Conservation (phyloP, 1,139 yeast genomes). For the Saccharomyces pastorianus region DNA sequence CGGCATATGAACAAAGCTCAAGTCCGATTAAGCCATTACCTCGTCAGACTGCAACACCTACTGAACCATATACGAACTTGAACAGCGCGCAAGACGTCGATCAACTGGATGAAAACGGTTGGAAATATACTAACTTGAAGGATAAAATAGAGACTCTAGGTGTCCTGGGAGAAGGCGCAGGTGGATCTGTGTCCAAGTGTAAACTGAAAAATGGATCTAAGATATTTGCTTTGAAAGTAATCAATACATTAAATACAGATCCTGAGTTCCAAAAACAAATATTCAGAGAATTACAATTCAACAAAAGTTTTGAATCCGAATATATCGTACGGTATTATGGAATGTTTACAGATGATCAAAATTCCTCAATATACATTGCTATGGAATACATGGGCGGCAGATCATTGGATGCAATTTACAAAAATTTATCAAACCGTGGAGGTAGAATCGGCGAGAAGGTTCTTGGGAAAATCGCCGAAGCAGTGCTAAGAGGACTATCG, state of each 20-base stretch:
- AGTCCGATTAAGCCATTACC: constrained; percentile 5
- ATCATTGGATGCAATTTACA: constrained; percentile 85
- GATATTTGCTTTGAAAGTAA: constrained; percentile 78
- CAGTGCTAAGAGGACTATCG: constrained; percentile 74
- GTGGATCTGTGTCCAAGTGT: constrained; percentile 85
- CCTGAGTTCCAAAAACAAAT: constrained; percentile 77
- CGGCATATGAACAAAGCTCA: constrained; percentile 19
- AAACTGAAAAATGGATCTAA: constrained; percentile 44
- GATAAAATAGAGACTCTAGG: constrained; percentile 56
- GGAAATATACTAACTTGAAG: constrained; percentile 57
- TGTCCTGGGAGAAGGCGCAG: constrained; percentile 86
- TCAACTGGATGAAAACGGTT: constrained; percentile 64
- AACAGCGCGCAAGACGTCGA: constrained; percentile 37
- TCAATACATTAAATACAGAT: constrained; percentile 61
- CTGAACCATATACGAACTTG: not conserved
- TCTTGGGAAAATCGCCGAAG: constrained; percentile 79
- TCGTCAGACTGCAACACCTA: not conserved
- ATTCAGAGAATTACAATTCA: constrained; percentile 80
- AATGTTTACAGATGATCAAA: constrained; percentile 69
- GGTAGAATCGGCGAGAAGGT: constrained; percentile 91
- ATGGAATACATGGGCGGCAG: constrained; percentile 97
- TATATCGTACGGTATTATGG: constrained; percentile 89
- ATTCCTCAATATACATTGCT: constrained; percentile 75
- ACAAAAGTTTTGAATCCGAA: constrained; percentile 70
- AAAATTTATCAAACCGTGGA: constrained; percentile 50